Conservation (phyloP, 495 filamentous ascomycete genomes). For the Tuber calosporum region DNA sequence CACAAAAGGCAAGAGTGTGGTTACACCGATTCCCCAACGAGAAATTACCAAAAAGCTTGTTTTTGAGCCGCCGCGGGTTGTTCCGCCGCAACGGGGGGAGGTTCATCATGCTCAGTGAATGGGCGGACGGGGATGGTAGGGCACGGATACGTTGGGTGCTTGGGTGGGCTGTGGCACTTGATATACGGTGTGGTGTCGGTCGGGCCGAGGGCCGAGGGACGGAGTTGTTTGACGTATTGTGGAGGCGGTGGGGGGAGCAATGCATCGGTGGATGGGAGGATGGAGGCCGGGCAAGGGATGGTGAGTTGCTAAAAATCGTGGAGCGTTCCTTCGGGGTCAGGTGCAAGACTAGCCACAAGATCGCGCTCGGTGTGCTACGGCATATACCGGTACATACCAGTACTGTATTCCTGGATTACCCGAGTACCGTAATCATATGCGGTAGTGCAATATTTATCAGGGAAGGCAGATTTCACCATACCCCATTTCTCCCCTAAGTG, state of each 20-base stretch:
- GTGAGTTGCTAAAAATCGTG: neutral
- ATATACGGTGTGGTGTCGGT: neutral
- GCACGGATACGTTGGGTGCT: too few species aligned
- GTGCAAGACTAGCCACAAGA: neutral
- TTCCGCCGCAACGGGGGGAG: neutral
- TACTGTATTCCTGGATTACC: neutral
- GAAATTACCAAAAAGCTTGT: neutral
- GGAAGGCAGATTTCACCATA: neutral
- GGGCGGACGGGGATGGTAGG: neutral
- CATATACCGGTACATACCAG: too few species aligned
- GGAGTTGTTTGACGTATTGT: neutral
- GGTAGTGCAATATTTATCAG: neutral
- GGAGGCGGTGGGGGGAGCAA: neutral
- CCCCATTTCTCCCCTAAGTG: neutral
- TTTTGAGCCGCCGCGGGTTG: neutral
- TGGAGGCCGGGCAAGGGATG: neutral
- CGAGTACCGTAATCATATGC: neutral
- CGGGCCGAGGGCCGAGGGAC: neutral
- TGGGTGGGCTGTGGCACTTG: too few species aligned
- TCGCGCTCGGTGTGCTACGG: neutral
- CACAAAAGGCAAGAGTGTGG: neutral
- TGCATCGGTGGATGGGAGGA: neutral
- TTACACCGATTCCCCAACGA: neutral
- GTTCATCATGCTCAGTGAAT: too few species aligned
- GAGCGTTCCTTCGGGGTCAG: neutral